Percentiles rank a stretch among this genome's conserved stretches.
phyloP scores from a whole-genome alignment of 495 filamentous ascomycete genomes.

The Trypethelium eluteriae region DNA sequence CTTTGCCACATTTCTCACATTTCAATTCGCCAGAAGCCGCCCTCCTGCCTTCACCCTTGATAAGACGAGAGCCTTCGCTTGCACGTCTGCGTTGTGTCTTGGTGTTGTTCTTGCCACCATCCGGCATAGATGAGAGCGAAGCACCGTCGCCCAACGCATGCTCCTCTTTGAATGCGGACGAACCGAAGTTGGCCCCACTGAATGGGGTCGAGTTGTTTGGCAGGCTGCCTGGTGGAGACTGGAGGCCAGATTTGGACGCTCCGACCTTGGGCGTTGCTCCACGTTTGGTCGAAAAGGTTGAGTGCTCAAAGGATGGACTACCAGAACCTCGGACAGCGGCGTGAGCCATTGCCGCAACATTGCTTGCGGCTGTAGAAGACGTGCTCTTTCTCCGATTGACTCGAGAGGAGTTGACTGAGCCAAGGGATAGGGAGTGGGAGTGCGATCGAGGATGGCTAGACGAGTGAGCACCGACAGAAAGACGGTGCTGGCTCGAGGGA shows the following conservation, averaged over 20 bases:
- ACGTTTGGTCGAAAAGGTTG: slow-evolving; percentile 14
- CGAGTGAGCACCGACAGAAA: slow-evolving; percentile 32
- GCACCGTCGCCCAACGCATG: slow-evolving; percentile 44
- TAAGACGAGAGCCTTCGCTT: slow-evolving; percentile 75
- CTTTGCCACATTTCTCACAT: slow-evolving; percentile 98
- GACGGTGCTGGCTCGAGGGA: slow-evolving; percentile 37
- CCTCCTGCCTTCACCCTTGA: slow-evolving; percentile 68
- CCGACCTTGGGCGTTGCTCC: slow-evolving; percentile 27
- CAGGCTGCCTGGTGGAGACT: slow-evolving; percentile 34
- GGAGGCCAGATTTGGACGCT: slow-evolving; percentile 25
- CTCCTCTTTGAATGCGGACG: slow-evolving; percentile 24
- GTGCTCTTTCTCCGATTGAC: slow-evolving; percentile 91
- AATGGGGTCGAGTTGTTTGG: slow-evolving; percentile 31
- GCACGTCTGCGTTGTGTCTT: slow-evolving; percentile 71
- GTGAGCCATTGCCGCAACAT: slow-evolving; percentile 66
- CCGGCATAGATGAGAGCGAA: slow-evolving; percentile 31
- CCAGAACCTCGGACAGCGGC: slow-evolving; percentile 48
- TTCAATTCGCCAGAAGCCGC: slow-evolving; percentile 72
- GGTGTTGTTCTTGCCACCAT: slow-evolving; percentile 34
- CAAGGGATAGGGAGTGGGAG: slow-evolving; percentile 72
- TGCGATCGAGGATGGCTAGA: slow-evolving; percentile 53
- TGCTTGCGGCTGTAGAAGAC: slow-evolving; percentile 65
- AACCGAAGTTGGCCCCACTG: slow-evolving; percentile 22
- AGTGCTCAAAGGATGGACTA: slow-evolving; percentile 36
- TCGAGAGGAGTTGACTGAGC: slow-evolving; percentile 70